phyloP scores from a whole-genome alignment of 495 filamentous ascomycete genomes.

The Saxophila tyrrhenica region DNA sequence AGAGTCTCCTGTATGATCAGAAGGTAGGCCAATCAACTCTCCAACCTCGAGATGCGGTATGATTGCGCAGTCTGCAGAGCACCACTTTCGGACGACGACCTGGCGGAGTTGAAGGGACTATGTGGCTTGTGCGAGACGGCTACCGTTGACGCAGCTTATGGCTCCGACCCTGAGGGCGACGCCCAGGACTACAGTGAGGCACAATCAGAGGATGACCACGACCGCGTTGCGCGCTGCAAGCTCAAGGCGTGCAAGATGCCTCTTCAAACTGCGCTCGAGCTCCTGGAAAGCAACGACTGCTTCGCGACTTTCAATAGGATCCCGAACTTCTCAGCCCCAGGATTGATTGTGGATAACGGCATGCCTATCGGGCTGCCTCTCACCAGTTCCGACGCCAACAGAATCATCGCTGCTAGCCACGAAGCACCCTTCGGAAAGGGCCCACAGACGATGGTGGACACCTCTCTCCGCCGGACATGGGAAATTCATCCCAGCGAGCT shows the following conservation, averaged over 20 bases:
- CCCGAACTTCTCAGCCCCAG: neutral
- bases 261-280: neutral
- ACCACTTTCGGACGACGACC: too few species aligned
- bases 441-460: conserved; percentile 37
- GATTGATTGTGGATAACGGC: neutral
- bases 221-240: too few species aligned
- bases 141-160: too few species aligned
- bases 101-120: too few species aligned
- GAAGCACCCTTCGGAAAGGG: conserved; percentile 38
- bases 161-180: too few species aligned
- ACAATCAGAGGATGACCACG: too few species aligned
- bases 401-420: conserved; percentile 32
- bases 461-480: conserved; percentile 39
- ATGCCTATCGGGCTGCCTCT: conserved; percentile 33
- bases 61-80: too few species aligned
- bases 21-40: too few species aligned
- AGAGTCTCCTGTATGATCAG: too few species aligned
- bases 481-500: conserved; percentile 36
- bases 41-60: too few species aligned
- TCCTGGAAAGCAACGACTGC: neutral
- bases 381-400: conserved; percentile 29
- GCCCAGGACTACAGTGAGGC: too few species aligned
- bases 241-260: neutral
- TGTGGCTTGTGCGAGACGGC: too few species aligned
- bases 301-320: neutral